Evolutionary conservation across 257 asterid genomes (phyloP).

Genomic region (Solanum chiquidenum): DNA sequence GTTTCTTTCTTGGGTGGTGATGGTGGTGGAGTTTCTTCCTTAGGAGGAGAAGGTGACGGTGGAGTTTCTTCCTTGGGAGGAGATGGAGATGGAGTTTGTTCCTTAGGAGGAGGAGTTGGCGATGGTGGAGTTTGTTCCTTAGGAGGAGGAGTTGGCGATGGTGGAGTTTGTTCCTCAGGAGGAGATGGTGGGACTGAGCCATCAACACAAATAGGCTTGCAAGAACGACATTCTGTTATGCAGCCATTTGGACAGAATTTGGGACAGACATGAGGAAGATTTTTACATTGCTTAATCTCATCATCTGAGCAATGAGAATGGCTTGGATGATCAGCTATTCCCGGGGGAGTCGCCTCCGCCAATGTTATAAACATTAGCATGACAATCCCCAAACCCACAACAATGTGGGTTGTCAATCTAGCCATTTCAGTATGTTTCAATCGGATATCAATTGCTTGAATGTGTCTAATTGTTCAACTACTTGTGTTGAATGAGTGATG

Average conservation of each 20-base stretch:
- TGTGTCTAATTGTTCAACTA: not conserved
- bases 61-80: not conserved
- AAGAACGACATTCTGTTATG: not conserved
- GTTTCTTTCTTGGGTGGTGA: not conserved
- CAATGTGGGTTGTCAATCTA: not conserved
- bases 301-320: not conserved
- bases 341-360: not conserved
- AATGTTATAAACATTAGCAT: not conserved
- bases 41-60: not conserved
- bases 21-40: not conserved
- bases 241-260: not conserved
- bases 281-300: not conserved
- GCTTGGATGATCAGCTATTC: not conserved
- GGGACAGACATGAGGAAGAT: slow-evolving; percentile 1
- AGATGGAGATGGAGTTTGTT: not conserved
- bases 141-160: not conserved
- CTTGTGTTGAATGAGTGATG: not conserved
- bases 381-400: not conserved
- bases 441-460: not conserved
- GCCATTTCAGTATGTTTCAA: not conserved
- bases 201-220: not conserved
- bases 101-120: not conserved
- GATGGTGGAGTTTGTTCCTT: not conserved
- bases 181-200: not conserved
- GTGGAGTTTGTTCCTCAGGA: not conserved